phyloP scores from a whole-genome alignment of 2,329 filamentous ascomycete genomes.

The Neonectria faginata region DNA sequence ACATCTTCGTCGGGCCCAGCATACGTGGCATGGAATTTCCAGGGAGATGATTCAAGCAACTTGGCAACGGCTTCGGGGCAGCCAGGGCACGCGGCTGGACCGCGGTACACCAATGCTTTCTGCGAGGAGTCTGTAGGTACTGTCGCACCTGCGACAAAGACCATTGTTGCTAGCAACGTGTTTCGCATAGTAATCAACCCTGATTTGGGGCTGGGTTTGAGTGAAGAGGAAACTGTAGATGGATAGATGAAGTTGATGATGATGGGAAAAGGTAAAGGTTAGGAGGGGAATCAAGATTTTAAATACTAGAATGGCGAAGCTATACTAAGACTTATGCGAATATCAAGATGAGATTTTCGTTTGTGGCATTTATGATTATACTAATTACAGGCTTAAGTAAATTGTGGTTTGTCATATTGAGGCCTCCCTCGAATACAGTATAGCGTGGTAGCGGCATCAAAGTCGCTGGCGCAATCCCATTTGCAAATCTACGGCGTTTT shows the following conservation, averaged over 20 bases:
- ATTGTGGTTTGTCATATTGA: neutral
- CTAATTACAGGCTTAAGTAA: neutral
- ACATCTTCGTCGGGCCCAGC: slow-evolving; percentile 35
- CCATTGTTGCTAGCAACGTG: neutral
- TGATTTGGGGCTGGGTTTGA: neutral
- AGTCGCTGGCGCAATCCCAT: neutral
- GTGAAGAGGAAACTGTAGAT: neutral
- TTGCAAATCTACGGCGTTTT: neutral
- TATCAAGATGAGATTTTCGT: neutral
- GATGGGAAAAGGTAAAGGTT: neutral
- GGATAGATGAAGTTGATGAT: neutral
- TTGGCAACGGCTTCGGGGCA: slow-evolving; percentile 35
- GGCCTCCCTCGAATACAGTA: neutral
- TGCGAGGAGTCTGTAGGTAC: neutral
- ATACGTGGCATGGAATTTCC: slow-evolving; percentile 36
- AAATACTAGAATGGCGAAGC: neutral
- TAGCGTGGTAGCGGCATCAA: neutral
- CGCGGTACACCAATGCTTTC: slow-evolving; percentile 41
- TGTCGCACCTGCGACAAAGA: neutral
- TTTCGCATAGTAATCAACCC: neutral
- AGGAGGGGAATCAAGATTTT: neutral
- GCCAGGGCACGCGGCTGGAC: slow-evolving; percentile 32
- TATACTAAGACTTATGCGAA: neutral
- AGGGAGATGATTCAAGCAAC: slow-evolving; percentile 35
- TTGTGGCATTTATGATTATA: neutral